phyloP scores from a whole-genome alignment of 305 asterid genomes.

The Fraxinus baroniana region DNA sequence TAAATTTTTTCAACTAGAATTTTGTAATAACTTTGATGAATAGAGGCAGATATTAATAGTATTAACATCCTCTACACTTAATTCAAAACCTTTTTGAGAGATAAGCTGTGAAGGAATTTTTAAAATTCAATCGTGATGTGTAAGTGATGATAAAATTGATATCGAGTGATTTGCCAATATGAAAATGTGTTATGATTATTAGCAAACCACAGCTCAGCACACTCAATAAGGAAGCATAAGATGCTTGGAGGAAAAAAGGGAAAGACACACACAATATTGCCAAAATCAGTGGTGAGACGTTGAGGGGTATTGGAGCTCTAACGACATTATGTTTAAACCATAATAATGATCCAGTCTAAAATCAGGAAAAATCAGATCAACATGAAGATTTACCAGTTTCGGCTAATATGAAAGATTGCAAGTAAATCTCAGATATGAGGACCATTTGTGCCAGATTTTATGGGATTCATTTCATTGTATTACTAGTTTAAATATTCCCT shows the following conservation, averaged over 20 bases:
- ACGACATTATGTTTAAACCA: neutral
- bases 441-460: too few relatives aligned
- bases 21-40: neutral
- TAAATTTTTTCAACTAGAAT: neutral
- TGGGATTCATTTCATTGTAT: too few relatives aligned
- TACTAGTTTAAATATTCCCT: too few relatives aligned
- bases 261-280: neutral
- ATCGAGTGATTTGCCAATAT: neutral
- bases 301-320: neutral
- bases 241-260: neutral
- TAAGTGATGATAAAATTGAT: neutral
- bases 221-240: neutral
- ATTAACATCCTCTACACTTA: neutral
- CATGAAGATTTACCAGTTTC: neutral
- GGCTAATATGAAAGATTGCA: neutral
- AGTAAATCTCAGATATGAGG: neutral
- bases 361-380: neutral
- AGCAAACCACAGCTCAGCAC: neutral
- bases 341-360: neutral
- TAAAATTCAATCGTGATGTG: neutral
- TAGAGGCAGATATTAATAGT: neutral
- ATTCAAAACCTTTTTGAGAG: neutral
- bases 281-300: neutral
- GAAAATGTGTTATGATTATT: neutral
- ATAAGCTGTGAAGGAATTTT: neutral